Evolutionary conservation across 495 filamentous ascomycete species (phyloP).

Genomic region (Penicillium alfredii): DNA sequence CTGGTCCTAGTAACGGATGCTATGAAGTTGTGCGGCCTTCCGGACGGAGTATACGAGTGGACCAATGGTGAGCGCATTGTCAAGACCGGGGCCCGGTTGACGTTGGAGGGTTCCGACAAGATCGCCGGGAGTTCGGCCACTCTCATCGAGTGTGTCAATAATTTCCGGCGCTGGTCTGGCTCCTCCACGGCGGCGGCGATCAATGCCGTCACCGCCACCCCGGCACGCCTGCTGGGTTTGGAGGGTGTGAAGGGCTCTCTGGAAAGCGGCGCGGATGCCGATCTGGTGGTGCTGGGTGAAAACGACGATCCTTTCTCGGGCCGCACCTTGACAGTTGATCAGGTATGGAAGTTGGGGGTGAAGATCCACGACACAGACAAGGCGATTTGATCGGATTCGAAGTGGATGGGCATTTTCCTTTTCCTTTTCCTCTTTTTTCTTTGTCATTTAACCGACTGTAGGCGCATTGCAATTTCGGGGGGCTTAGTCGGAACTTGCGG

Average conservation of each 20-base stretch:
- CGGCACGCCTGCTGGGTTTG: conserved; percentile 67
- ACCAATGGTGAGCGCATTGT: conserved; percentile 66
- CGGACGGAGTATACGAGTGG: conserved; percentile 74
- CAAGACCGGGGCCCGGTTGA: conserved; percentile 61
- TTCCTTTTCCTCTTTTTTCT: conserved; percentile 2
- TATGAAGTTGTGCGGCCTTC: conserved; percentile 59
- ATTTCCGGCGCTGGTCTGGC: conserved; percentile 68
- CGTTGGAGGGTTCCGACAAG: conserved; percentile 61
- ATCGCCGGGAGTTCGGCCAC: conserved; percentile 69
- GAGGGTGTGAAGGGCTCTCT: conserved; percentile 61
- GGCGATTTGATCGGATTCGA: conserved; percentile 6
- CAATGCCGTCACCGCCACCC: conserved; percentile 63
- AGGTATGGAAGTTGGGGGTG: conserved; percentile 75
- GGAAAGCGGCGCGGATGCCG: conserved; percentile 67
- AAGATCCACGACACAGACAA: conserved; percentile 41
- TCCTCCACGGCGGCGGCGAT: conserved; percentile 58
- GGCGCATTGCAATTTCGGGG: too few relatives aligned
- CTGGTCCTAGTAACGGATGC: conserved; percentile 58
- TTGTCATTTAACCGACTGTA: not conserved
- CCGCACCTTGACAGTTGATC: conserved; percentile 52
- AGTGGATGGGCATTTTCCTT: conserved; percentile 1
- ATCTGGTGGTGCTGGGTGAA: conserved; percentile 66
- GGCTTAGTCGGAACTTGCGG: too few relatives aligned
- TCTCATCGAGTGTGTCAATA: conserved; percentile 73
- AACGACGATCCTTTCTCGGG: conserved; percentile 37